phyloP scores from a whole-genome alignment of 495 filamentous ascomycete species.

The Xanthoparmelia taractica region DNA sequence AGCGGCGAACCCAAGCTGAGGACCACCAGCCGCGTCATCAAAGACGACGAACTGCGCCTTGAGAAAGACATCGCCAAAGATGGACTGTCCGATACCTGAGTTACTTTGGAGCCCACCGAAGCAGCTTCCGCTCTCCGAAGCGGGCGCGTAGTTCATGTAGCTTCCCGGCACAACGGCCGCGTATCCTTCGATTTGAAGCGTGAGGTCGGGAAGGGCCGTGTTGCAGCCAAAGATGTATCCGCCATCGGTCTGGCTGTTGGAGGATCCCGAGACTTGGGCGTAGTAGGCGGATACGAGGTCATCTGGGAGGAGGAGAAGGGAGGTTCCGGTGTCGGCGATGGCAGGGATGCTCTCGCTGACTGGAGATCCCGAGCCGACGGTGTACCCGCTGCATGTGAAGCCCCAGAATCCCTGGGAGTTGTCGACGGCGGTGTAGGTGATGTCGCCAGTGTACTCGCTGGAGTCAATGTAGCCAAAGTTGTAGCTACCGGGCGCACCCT shows the following conservation, averaged over 20 bases:
- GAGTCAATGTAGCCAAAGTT: slow-evolving; percentile 69
- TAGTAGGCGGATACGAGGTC: slow-evolving; percentile 58
- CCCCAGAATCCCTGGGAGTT: slow-evolving; percentile 67
- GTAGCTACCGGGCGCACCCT: slow-evolving; percentile 57
- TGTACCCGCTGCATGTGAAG: slow-evolving; percentile 52
- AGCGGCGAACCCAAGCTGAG: slow-evolving; percentile 53
- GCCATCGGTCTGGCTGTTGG: slow-evolving; percentile 41
- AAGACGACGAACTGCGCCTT: slow-evolving; percentile 75
- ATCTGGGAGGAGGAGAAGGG: slow-evolving; percentile 55
- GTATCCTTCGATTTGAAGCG: slow-evolving; percentile 45
- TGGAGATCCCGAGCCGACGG: slow-evolving; percentile 40
- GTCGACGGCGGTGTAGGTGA: slow-evolving; percentile 60
- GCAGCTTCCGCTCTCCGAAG: slow-evolving; percentile 36
- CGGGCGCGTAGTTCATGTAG: slow-evolving; percentile 48
- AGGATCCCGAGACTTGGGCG: slow-evolving; percentile 43
- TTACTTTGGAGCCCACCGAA: slow-evolving; percentile 58
- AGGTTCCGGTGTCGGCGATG: slow-evolving; percentile 57
- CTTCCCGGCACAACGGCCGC: slow-evolving; percentile 47
- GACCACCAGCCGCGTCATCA: slow-evolving; percentile 41
- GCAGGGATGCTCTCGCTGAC: slow-evolving; percentile 29
- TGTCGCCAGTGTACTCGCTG: slow-evolving; percentile 54
- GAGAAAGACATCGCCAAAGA: slow-evolving; percentile 71
- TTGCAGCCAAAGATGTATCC: slow-evolving; percentile 64
- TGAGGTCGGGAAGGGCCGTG: slow-evolving; percentile 53
- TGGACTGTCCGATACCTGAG: slow-evolving; percentile 52